Percentiles rank a stretch among this genome's conserved stretches.
These are phyloP conservation scores for Hypoxylon crocopeplum DNA, from an alignment of 495 filamentous ascomycete species.

Conservation along the genomic window DNA sequence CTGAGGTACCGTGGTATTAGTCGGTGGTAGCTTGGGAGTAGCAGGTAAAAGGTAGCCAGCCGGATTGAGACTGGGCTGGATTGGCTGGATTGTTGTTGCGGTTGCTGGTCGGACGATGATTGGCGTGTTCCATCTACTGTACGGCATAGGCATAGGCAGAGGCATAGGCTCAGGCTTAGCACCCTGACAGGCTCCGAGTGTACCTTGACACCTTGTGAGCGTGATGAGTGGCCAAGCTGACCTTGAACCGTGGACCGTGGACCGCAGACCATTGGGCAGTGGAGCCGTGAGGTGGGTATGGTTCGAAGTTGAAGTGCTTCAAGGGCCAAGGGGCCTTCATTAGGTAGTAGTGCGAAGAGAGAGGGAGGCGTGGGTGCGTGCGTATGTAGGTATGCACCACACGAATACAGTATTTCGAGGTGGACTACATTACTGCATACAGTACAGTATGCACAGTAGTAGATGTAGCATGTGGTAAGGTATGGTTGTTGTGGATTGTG, in stretches of 20 bases:
- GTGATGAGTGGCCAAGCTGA: constrained; percentile 36
- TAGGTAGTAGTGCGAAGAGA: constrained; percentile 4
- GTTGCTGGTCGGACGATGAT: constrained; percentile 24
- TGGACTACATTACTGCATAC: too few species aligned
- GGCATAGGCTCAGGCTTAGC: too few species aligned
- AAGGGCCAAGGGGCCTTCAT: constrained; percentile 25
- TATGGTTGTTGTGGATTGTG: not conserved
- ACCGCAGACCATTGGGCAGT: constrained; percentile 25
- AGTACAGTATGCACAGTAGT: not conserved
- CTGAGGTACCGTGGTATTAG: constrained; percentile 21
- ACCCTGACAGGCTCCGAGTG: too few species aligned
- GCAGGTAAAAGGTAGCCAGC: too few species aligned
- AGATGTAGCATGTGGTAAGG: not conserved
- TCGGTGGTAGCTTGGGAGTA: too few species aligned
- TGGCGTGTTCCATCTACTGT: constrained; percentile 30
- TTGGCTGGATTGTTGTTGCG: constrained; percentile 26
- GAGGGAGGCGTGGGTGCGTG: constrained; percentile 29
- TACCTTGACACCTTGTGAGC: constrained; percentile 20
- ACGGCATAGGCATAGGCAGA: not conserved
- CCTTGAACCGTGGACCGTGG: constrained; percentile 24
- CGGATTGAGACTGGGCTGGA: constrained; percentile 40
- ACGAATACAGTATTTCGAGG: too few species aligned
- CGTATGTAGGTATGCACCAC: constrained; percentile 9
- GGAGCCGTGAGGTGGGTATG: constrained; percentile 35
- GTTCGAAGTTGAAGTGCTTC: constrained; percentile 10